Evolutionary conservation across 139 green algal species (phyloP).

Genomic region (Edaphochlamys debaryana): DNA sequence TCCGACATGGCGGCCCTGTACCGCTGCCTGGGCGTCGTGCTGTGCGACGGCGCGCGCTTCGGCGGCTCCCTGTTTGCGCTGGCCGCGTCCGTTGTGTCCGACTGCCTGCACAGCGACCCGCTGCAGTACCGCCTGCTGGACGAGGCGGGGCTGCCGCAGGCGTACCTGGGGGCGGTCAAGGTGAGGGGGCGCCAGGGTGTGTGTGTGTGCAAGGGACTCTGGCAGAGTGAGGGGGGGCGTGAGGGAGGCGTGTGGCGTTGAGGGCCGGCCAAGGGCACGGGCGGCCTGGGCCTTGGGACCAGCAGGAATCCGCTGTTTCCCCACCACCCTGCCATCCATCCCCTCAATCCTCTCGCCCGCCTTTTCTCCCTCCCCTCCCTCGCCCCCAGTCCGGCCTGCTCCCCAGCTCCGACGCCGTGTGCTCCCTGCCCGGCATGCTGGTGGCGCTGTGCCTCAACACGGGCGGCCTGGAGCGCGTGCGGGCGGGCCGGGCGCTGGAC

Average conservation of each 20-base stretch:
- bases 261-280: no score
- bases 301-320: not conserved
- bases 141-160: slow-evolving; percentile 78
- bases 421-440: slow-evolving; percentile 80
- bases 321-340: not conserved
- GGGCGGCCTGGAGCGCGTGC: slow-evolving; percentile 77
- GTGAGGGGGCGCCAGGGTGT: slow-evolving; percentile 34
- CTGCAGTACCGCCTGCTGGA: slow-evolving; percentile 84
- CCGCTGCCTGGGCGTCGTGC: slow-evolving; percentile 71
- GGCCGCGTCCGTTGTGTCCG: slow-evolving; percentile 84
- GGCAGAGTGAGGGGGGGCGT: not conserved
- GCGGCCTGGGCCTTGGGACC: no score
- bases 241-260: not conserved
- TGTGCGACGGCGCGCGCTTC: slow-evolving; percentile 79
- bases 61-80: slow-evolving; percentile 91
- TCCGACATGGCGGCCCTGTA: slow-evolving; percentile 61
- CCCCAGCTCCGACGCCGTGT: slow-evolving; percentile 82
- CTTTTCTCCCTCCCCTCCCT: not conserved
- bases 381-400: slow-evolving; percentile 62
- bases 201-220: not conserved
- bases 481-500: slow-evolving; percentile 64
- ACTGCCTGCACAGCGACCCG: slow-evolving; percentile 95
- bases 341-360: no score
- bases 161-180: slow-evolving; percentile 79
- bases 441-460: slow-evolving; percentile 92